These are phyloP conservation scores for Chaetothyriales sp. DNA, from an alignment of 2,329 filamentous ascomycete species.

Conservation along the genomic window DNA sequence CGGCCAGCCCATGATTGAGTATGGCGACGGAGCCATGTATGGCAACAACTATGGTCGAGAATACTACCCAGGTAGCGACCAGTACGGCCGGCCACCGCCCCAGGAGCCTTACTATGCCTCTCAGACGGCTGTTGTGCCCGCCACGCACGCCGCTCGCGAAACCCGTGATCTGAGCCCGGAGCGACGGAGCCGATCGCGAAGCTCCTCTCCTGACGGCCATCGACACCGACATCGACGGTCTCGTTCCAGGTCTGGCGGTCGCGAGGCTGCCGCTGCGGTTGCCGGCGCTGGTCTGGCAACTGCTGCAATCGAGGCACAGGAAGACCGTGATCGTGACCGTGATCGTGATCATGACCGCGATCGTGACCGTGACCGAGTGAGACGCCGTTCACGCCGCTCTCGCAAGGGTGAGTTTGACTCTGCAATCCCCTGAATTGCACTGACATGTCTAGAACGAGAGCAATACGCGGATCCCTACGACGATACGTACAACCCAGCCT, in stretches of 20 bases:
- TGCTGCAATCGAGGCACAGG: slow-evolving; percentile 42
- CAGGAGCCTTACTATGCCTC: slow-evolving; percentile 25
- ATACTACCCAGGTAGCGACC: slow-evolving; percentile 29
- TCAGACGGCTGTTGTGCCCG: slow-evolving; percentile 28
- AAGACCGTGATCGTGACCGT: slow-evolving; percentile 18
- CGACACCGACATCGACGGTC: slow-evolving; percentile 23
- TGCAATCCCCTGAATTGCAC: background rate
- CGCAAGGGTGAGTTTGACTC: background rate
- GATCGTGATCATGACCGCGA: background rate
- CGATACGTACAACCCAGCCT: slow-evolving; percentile 27
- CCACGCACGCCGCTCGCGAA: slow-evolving; percentile 19
- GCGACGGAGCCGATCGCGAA: slow-evolving; percentile 17
- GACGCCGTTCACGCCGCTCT: background rate
- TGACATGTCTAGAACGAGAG: slow-evolving; percentile 9
- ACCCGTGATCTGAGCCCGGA: slow-evolving; percentile 29
- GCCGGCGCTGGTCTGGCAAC: slow-evolving; percentile 43
- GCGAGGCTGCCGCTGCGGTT: slow-evolving; percentile 37
- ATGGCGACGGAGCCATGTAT: slow-evolving; percentile 47
- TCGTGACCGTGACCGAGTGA: background rate
- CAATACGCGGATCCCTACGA: slow-evolving; percentile 24
- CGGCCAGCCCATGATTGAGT: slow-evolving; percentile 44
- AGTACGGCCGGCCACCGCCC: slow-evolving; percentile 29
- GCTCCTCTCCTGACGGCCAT: slow-evolving; percentile 24
- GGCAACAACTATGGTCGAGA: slow-evolving; percentile 36
- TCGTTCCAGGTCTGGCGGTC: slow-evolving; percentile 18